A percentile compares a stretch with the other conserved stretches of the same genome.
phyloP scores from a whole-genome alignment of 495 filamentous ascomycete genomes.

The Thozetella sp. region DNA sequence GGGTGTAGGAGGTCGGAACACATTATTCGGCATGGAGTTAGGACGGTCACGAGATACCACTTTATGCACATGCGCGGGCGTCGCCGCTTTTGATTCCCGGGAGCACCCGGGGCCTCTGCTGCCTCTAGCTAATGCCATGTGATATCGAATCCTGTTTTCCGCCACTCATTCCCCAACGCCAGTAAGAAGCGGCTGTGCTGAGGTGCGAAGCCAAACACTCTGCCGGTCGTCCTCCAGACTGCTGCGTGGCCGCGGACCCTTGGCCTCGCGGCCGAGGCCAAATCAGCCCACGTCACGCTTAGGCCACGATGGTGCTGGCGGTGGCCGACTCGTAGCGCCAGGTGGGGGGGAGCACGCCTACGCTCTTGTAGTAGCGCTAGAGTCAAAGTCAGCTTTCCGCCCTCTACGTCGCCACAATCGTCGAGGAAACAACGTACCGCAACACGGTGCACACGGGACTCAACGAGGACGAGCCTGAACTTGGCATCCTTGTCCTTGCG shows the following conservation, averaged over 20 bases:
- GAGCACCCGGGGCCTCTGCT: conserved; percentile 5
- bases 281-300: conserved; percentile 29
- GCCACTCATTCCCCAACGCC: conserved; percentile 34
- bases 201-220: conserved; percentile 2
- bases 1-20: neutral
- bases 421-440: too few species aligned
- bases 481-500: conserved; percentile 99
- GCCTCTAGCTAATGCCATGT: conserved; percentile 9
- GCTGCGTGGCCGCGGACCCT: too few species aligned
- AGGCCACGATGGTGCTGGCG: conserved; percentile 67
- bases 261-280: too few species aligned
- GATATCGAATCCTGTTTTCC: conserved; percentile 29
- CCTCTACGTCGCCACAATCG: too few species aligned
- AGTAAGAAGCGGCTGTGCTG: conserved; percentile 7
- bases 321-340: conserved; percentile 91
- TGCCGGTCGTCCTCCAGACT: too few species aligned
- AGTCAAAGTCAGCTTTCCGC: too few species aligned
- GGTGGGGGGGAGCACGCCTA: conserved; percentile 95
- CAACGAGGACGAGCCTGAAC: conserved; percentile 98
- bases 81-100: conserved; percentile 1
- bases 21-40: neutral
- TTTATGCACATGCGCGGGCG: neutral
- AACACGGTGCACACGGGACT: conserved; percentile 99
- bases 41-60: neutral
- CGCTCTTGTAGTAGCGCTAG: conserved; percentile 97